Evolutionary conservation across 345 rosid genomes (phyloP), one percentile per base, ranked within the genome.

Genomic region (rapeseed (Brassica napus)): DNA sequence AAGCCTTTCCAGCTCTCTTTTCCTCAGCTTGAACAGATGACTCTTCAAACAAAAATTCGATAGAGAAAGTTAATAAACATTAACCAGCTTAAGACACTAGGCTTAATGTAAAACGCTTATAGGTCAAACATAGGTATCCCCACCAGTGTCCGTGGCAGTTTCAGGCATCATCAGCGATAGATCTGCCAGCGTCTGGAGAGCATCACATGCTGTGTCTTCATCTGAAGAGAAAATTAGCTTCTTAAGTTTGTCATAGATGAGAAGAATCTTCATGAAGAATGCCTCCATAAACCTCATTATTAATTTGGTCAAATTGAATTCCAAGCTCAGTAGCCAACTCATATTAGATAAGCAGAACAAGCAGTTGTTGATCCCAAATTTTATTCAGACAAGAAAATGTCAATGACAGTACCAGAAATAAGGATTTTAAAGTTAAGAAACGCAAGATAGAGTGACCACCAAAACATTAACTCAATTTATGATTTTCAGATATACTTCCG

Each of bases 171-270:
- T 85, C 85, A 92, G 82, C 67, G 93, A 90, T 58, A 92, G 68
- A 85, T 90, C 91, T 57, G 93, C 94, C 55, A 89, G 79, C 24
- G 94, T 87, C 85, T 91, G 89, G 80, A 91, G 87, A 68, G 97
- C 97, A 84, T 89, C 94, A 60, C 89, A 89, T 68, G 88, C 86
- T 54, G 84, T 69, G 68, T 83, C 90, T 82, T 88, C 91, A 81
- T 84, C 94, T 89, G 67, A 80, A 79, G 73, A 79, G 30, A 81
- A 21, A 71, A 32, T 37, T 35, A 52, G 65, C 35, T 69, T 62
- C 62, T 39, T 9, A 72, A 74, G 31, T 68, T 61, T 74, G 6
- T 37, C 79, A 67, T 6, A 66, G 59, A 24, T 60, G 62, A 67
- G 21, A 52, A 61, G 64, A 79, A 26, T 4, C 65, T 59, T 60